phyloP scores from a whole-genome alignment of 768 basidiomycete genomes.

The Cyathus striatus region DNA sequence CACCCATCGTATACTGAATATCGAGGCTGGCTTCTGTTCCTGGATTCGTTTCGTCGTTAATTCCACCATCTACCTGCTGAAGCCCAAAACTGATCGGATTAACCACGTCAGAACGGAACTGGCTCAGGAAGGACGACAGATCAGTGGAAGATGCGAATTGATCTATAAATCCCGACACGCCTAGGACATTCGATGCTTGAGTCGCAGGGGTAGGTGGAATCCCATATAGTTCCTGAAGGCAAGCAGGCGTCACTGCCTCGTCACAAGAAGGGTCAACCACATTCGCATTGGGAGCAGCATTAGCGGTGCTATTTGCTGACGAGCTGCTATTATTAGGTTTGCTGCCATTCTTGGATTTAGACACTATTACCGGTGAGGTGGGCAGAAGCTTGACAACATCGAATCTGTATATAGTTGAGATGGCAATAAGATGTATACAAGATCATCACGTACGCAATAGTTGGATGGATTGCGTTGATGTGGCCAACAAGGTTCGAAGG shows the following conservation, averaged over 20 bases:
- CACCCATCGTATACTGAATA: constrained; percentile 29
- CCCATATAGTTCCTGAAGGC: constrained; percentile 27
- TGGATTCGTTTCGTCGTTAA: constrained; percentile 17
- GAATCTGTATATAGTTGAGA: neutral
- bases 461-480: constrained; percentile 23
- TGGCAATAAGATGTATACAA: neutral
- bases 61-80: constrained; percentile 28
- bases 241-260: constrained; percentile 22
- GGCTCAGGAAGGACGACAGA: constrained; percentile 16
- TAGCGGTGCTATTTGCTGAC: too few relatives aligned
- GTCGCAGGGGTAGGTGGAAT: constrained; percentile 25
- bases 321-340: too few relatives aligned
- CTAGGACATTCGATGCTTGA: constrained; percentile 19
- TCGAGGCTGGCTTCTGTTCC: constrained; percentile 31
- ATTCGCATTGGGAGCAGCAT: constrained; percentile 1
- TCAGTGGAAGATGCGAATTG: constrained; percentile 26
- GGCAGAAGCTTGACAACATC: constrained; percentile 10
- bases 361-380: constrained; percentile 10
- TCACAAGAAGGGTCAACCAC: constrained; percentile 14
- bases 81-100: constrained; percentile 24
- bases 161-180: constrained; percentile 25
- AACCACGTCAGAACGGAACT: constrained; percentile 24
- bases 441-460: constrained; percentile 17
- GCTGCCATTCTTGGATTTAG: constrained; percentile 7
- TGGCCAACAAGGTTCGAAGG: constrained; percentile 14